Evolutionary conservation across 2,329 filamentous ascomycete species (phyloP).

Genomic region (Penicillium polonicum): DNA sequence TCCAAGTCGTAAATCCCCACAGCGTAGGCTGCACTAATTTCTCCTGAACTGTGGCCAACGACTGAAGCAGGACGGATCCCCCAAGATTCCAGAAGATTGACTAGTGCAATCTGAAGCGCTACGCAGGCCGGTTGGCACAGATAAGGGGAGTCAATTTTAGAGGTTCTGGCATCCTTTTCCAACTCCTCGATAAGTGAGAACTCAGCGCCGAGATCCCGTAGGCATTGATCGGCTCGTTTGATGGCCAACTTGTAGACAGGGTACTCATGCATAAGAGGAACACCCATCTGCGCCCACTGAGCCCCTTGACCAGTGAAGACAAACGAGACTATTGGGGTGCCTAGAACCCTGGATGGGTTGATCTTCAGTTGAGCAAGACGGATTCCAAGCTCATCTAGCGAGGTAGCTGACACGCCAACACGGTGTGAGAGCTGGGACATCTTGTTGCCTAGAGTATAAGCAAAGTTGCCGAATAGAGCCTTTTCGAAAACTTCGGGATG

Average conservation of each 20-base stretch:
- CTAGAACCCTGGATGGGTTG: conserved; percentile 22
- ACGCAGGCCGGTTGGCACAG: conserved; percentile 24
- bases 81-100: conserved; percentile 21
- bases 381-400: conserved; percentile 23
- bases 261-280: conserved; percentile 27
- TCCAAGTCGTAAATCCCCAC: conserved; percentile 20
- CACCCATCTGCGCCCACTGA: conserved; percentile 25
- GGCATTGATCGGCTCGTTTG: conserved; percentile 14
- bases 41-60: conserved; percentile 24
- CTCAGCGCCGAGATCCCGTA: conserved; percentile 17
- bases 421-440: conserved; percentile 29
- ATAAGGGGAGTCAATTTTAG: conserved; percentile 20
- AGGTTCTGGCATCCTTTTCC: conserved; percentile 8
- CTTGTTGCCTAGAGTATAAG: conserved; percentile 28
- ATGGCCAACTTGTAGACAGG: conserved; percentile 21
- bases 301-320: conserved; percentile 27
- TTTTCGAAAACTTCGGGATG: conserved; percentile 25
- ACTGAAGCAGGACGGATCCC: conserved; percentile 19
- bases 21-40: conserved; percentile 26
- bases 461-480: conserved; percentile 25
- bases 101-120: conserved; percentile 22
- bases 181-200: conserved; percentile 23
- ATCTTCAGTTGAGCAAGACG: conserved; percentile 25
- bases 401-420: conserved; percentile 22
- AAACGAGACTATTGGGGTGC: conserved; percentile 16